Percentiles rank a stretch among this genome's conserved stretches.
Evolutionary conservation across 2,329 filamentous ascomycete species (phyloP).

Genomic region (Nothophaeocryptopus gaeumannii): DNA sequence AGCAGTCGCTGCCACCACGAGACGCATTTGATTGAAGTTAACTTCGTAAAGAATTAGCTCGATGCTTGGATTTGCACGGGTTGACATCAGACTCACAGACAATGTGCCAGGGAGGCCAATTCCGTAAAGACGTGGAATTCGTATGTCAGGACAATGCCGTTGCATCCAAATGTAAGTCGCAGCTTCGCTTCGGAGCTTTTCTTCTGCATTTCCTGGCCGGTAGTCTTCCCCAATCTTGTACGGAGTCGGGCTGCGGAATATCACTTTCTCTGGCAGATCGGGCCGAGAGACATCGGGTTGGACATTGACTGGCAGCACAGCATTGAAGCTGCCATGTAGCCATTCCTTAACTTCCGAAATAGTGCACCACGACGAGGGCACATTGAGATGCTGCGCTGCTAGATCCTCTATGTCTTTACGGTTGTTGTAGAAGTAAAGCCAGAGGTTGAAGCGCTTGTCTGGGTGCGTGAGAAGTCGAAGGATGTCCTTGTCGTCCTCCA

Average conservation of each 20-base stretch:
- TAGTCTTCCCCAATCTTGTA: constrained; percentile 35
- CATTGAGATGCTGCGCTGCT: background rate
- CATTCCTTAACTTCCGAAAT: background rate
- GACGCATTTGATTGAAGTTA: no score
- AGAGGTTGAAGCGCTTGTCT: background rate
- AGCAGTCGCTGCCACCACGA: no score
- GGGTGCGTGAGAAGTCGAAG: background rate
- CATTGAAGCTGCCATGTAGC: constrained; percentile 6
- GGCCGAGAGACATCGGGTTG: background rate
- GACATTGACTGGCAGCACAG: constrained; percentile 2
- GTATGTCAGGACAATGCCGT: constrained; percentile 38
- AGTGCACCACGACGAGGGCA: no score
- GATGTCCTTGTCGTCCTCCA: background rate
- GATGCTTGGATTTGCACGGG: no score
- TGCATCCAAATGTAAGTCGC: constrained; percentile 42
- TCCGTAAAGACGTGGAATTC: constrained; percentile 36
- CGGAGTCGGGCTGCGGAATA: constrained; percentile 17
- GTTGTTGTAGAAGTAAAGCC: background rate
- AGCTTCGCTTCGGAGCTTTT: constrained; percentile 44
- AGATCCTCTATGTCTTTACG: background rate
- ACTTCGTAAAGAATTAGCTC: no score
- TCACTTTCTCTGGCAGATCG: background rate
- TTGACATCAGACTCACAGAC: no score
- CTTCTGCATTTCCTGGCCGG: constrained; percentile 42
- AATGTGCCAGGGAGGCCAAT: constrained; percentile 32